phyloP scores from a whole-genome alignment of 345 rosid species.

The Populus simonii region DNA sequence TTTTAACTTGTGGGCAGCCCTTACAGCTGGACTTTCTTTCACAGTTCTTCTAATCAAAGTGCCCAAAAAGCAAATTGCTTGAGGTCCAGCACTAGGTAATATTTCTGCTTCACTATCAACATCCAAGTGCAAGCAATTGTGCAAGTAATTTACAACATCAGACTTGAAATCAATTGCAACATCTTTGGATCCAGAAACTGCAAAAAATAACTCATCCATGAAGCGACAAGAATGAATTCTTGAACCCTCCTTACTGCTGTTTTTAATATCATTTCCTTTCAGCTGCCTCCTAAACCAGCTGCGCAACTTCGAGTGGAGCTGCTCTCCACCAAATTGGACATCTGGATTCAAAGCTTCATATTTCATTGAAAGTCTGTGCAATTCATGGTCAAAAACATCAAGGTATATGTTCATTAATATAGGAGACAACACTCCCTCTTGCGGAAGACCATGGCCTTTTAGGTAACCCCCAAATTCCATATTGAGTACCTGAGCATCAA shows the following conservation, averaged over 20 bases:
- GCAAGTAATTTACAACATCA: slow-evolving; percentile 51
- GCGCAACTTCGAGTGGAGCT: slow-evolving; percentile 59
- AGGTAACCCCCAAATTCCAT: slow-evolving; percentile 87
- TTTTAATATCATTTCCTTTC: slow-evolving; percentile 40
- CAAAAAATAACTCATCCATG: slow-evolving; percentile 83
- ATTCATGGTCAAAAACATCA: slow-evolving; percentile 63
- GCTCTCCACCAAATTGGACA: slow-evolving; percentile 23
- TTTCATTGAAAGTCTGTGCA: slow-evolving; percentile 65
- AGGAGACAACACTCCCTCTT: slow-evolving; percentile 82
- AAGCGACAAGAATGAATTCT: slow-evolving; percentile 67
- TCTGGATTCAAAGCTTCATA: slow-evolving; percentile 64
- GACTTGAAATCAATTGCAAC: slow-evolving; percentile 53
- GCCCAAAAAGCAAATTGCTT: slow-evolving; percentile 66
- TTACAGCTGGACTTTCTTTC: slow-evolving; percentile 57
- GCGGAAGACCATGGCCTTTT: slow-evolving; percentile 96
- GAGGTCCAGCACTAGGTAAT: slow-evolving; percentile 43
- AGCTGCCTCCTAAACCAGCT: slow-evolving; percentile 77
- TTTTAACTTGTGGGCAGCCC: slow-evolving; percentile 81
- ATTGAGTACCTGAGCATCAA: slow-evolving; percentile 64
- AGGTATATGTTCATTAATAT: slow-evolving; percentile 81
- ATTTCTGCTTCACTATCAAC: slow-evolving; percentile 42
- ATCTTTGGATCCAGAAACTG: slow-evolving; percentile 62
- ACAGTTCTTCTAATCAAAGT: slow-evolving; percentile 51
- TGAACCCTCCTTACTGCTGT: slow-evolving; percentile 25
- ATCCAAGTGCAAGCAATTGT: slow-evolving; percentile 46